These are phyloP conservation scores for Knoxia roxburghii DNA, from an alignment of 257 asterid species.

Conservation along the genomic window DNA sequence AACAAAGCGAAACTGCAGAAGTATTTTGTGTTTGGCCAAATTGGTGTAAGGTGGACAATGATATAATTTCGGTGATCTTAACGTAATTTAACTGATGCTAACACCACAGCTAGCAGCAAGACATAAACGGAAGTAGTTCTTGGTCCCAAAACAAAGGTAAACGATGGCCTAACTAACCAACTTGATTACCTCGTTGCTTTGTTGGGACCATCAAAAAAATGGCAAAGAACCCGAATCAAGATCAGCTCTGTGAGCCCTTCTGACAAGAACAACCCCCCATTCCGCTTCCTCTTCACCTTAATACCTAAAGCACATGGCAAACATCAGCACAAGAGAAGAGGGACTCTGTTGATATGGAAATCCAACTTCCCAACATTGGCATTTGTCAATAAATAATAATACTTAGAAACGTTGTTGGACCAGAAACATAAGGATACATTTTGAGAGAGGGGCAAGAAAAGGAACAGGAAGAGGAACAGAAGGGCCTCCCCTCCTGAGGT, in stretches of 20 bases:
- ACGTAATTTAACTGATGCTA: not conserved
- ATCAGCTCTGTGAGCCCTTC: not conserved
- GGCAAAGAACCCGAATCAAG: too few species aligned
- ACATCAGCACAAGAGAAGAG: slow-evolving; percentile 6
- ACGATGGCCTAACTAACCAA: not conserved
- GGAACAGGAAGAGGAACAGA: not conserved
- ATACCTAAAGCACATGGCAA: slow-evolving; percentile 34
- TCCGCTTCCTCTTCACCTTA: not conserved
- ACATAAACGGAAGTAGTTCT: not conserved
- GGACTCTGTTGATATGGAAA: slow-evolving; percentile 4
- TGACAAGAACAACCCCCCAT: not conserved
- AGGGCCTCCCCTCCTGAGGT: not conserved
- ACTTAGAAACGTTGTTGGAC: too few species aligned
- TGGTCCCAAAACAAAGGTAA: not conserved
- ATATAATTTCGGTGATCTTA: slow-evolving; percentile 8
- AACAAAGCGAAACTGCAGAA: not conserved
- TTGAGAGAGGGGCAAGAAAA: not conserved
- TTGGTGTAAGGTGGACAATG: not conserved
- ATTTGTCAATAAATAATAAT: slow-evolving; percentile 12
- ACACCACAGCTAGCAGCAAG: not conserved
- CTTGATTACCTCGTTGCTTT: not conserved
- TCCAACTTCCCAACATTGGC: slow-evolving; percentile 19
- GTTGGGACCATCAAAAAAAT: too few species aligned
- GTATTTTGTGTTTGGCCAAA: not conserved
- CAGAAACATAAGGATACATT: not conserved